Evolutionary conservation across 2,329 filamentous ascomycete species (phyloP), one percentile per base, ranked within the genome.

Genomic region (Leptographium radiaticola): DNA sequence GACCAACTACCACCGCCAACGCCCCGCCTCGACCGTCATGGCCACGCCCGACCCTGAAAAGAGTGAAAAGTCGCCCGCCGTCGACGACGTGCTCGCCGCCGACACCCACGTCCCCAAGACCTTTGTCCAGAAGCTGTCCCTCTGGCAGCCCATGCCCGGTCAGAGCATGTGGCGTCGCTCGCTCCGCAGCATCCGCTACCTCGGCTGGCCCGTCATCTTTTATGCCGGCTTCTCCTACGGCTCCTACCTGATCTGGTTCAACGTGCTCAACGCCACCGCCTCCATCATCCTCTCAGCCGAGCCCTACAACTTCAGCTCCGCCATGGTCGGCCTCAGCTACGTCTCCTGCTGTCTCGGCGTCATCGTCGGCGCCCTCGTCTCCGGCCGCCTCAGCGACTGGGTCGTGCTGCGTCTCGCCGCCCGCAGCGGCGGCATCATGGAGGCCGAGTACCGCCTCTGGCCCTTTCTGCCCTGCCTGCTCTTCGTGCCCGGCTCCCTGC

Each of bases 1-100:
- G 63, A 80, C 79, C 6, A 81, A 77, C 61, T 80, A 75, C 61
- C 34, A 36, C 9, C 34, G 9, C 34, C 34, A 36, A 6, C 34
- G 9, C 6, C 34, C 34, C 3, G 6, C 12, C 34, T 10, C 34
- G 9, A 36, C 34, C 9, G 34, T 36, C 34, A 8, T 36, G 34
- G 9, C 34, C 34, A 13, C 25, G 25, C 25, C 25, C 25, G 25
- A 25, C 25, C 25, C 25, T 5, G 25, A 25, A 25, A 25, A 25
- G 25, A 25, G 34, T 6, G 34, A 36, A 36, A 36, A 36, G 6
- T 36, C 34, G 9, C 9, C 34, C 34, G 12, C 12, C 34, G 47
- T 45, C n/a, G 18, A 25, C 5, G 25, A 25, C 25, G 25, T 25
- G 25, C 25, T 25, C 20, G 16, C 18, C 42, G n/a, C n/a, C 20